These are phyloP conservation scores for Saururus chinensis DNA, from an alignment of 164 flowering plant species.

Conservation along the genomic window DNA sequence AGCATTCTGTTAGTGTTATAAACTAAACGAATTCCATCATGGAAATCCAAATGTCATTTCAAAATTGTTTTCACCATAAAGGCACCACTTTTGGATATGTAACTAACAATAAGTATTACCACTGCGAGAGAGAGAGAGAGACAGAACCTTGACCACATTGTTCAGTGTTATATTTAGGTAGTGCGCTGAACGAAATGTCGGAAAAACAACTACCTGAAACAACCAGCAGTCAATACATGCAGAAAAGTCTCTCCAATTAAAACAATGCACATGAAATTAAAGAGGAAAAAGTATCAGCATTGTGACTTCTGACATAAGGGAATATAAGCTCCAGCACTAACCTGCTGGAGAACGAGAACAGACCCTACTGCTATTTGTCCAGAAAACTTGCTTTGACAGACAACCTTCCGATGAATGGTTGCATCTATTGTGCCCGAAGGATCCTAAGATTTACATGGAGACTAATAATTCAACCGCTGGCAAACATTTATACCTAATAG, in stretches of 20 bases:
- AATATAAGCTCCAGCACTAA: constrained; percentile 6
- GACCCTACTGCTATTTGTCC: constrained; percentile 46
- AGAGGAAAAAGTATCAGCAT: no score
- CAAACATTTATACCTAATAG: neutral
- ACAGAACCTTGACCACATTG: constrained; percentile 52
- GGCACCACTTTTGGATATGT: no score
- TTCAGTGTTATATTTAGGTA: constrained; percentile 51
- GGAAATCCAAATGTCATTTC: no score
- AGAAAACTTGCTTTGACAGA: constrained; percentile 32
- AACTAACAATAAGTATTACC: no score
- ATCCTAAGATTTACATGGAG: constrained; percentile 38
- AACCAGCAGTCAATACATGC: neutral
- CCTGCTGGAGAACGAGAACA: constrained; percentile 62
- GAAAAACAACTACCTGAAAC: constrained; percentile 48
- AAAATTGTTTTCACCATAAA: no score
- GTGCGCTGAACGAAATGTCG: constrained; percentile 30
- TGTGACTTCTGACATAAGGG: neutral
- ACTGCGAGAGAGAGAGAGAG: neutral
- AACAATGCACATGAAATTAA: no score
- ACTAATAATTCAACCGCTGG: neutral
- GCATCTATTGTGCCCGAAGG: constrained; percentile 62
- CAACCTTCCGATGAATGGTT: constrained; percentile 54
- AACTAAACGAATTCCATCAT: no score
- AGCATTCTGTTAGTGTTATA: no score
- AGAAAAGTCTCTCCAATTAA: no score